These are phyloP conservation scores for Zygosaccharomyces rouxii DNA, from an alignment of 805 yeast genomes.

Conservation along the genomic window DNA sequence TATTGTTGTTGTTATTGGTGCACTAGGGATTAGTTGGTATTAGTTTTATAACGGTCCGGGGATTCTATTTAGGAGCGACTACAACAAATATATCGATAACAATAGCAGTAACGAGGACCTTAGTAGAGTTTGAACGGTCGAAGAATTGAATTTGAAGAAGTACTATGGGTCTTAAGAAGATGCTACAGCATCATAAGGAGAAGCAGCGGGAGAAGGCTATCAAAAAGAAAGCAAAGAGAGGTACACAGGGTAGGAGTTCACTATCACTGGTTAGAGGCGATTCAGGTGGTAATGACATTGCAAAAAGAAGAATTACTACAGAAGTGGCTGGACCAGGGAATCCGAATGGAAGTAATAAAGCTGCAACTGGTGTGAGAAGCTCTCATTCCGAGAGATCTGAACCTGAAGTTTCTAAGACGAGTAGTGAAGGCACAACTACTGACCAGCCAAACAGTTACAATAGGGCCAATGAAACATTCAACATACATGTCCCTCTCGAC, in stretches of 20 bases:
- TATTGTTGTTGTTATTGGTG: not conserved
- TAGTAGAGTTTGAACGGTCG: not conserved
- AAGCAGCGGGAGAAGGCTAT: not conserved
- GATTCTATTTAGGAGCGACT: not conserved
- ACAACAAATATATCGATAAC: not conserved
- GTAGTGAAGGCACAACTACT: not conserved
- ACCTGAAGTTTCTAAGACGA: not conserved
- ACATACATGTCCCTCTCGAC: conserved; percentile 15
- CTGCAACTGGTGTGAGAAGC: not conserved
- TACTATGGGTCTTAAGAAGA: conserved; percentile 1
- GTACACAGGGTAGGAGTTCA: not conserved
- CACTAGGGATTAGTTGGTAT: not conserved
- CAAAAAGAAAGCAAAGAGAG: not conserved
- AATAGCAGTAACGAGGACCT: not conserved
- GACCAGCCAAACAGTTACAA: not conserved
- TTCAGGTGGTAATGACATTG: conserved; percentile 15
- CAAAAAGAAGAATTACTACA: conserved; percentile 19
- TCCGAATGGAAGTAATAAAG: too few species aligned
- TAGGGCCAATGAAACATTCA: conserved; percentile 16
- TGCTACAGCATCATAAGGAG: not conserved
- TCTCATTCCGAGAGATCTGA: not conserved
- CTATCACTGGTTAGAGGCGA: conserved; percentile 2
- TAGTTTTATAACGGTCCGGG: not conserved
- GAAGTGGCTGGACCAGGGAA: not conserved
- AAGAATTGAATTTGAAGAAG: not conserved